Base-by-base conservation (phyloP, 306 rosid species). In the Citrullus amarus region DNA sequence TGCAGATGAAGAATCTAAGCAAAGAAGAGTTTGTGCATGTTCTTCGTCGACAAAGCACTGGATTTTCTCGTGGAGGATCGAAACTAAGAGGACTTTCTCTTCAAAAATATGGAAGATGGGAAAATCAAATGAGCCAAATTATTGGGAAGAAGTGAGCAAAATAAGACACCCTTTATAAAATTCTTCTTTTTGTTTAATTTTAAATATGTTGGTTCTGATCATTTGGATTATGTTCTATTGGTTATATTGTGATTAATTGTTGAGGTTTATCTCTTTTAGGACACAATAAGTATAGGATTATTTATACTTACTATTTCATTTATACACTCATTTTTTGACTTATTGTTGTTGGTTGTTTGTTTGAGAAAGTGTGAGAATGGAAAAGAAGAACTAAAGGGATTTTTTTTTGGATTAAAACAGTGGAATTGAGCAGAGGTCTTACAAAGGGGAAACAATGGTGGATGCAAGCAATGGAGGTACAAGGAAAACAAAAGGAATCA, bases 21-120 rank as follows among this genome's bases (percentile, higher is more conserved):
- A 87, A 86, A 80, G 88, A 84, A 53, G 89, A 86, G 56, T 87
- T 87, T 15, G 90, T 87, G 56, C 87, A 84, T 16, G 78, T 50
- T 28, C 86, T 87, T 38, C 86, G 90, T 10, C 84, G 90, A 13
- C 87, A 80, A 6, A 87, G 86, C 76, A 80, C 70, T 14, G 90
- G 90, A 70, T 82, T 83, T 48, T 80, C 90, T n/a, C 82, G 90
- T 4, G 86, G 84, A 62, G 81, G 80, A 62, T 82, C 88, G 0
- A 84, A 87, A 67, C 44, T 80, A 18, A 67, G 88, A 82, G 86
- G 90, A 4, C 62, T 69, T 2, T 76, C 86, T 6, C 78, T 82
- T 59, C 90, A 82, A 9, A 84, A 82, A 63, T 80, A 82, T 59
- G 87, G 89, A 44, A 68, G 67, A 75, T 87, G 86, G 80, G 85